phyloP scores from a whole-genome alignment of 1,284 basidiomycete genomes.

The Stygiomarasmius scandens region DNA sequence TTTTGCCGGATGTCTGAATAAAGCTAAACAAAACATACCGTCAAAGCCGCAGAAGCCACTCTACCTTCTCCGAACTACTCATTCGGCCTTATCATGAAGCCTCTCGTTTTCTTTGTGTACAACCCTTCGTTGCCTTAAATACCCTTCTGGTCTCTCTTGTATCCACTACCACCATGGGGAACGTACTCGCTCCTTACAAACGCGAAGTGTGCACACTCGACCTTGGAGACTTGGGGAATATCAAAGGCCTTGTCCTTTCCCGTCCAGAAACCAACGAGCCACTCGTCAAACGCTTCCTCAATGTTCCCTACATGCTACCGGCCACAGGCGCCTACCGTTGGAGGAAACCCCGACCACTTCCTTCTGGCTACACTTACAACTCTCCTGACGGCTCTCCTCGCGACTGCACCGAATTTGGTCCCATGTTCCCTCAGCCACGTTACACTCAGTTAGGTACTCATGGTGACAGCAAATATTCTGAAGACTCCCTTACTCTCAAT shows the following conservation, averaged over 20 bases:
- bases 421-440: slow-evolving; percentile 16
- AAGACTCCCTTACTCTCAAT: slow-evolving; percentile 15
- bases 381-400: slow-evolving; percentile 7
- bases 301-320: slow-evolving; percentile 17
- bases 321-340: slow-evolving; percentile 15
- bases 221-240: slow-evolving; percentile 11
- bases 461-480: slow-evolving; percentile 11
- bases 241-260: slow-evolving; percentile 14
- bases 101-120: too few species aligned
- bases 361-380: slow-evolving; percentile 8
- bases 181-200: slow-evolving; percentile 14
- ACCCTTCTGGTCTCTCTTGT: neutral
- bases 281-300: slow-evolving; percentile 13
- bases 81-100: too few species aligned
- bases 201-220: slow-evolving; percentile 3
- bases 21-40: too few species aligned
- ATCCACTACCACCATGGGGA: slow-evolving; percentile 12
- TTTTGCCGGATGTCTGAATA: too few species aligned
- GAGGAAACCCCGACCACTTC: slow-evolving; percentile 16
- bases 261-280: slow-evolving; percentile 11
- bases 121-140: too few species aligned
- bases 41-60: too few species aligned
- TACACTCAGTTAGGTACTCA: slow-evolving; percentile 16
- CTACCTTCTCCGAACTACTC: too few species aligned
- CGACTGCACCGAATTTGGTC: slow-evolving; percentile 17